phyloP scores from a whole-genome alignment of 306 rosid species.

The Casuarina glauca region DNA sequence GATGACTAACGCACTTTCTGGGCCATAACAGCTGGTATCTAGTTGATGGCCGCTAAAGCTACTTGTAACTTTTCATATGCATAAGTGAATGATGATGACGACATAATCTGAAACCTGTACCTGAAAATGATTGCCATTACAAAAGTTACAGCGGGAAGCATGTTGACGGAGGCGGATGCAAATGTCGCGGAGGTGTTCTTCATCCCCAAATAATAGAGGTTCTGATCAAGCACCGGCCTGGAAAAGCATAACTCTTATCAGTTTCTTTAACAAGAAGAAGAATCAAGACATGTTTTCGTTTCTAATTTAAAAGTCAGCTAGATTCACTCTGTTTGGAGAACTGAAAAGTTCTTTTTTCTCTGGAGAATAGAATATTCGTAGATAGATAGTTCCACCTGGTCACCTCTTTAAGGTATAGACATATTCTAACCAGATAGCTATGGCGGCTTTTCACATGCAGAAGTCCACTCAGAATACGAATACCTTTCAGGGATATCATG shows the following conservation, averaged over 20 bases:
- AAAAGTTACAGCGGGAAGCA: conserved; percentile 94
- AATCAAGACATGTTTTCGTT: not conserved
- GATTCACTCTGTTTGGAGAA: too few species aligned
- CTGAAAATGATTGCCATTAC: conserved; percentile 89
- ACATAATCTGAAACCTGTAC: conserved; percentile 34
- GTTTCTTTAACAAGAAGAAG: not conserved
- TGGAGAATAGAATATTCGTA: too few species aligned
- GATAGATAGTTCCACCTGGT: too few species aligned
- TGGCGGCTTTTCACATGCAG: not conserved
- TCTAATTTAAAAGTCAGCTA: not conserved
- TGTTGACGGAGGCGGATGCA: conserved; percentile 72
- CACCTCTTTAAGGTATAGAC: too few species aligned
- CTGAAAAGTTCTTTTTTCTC: too few species aligned
- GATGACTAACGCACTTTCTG: not conserved
- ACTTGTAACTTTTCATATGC: conserved; percentile 19
- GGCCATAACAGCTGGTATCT: conserved; percentile 5
- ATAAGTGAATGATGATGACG: conserved; percentile 9
- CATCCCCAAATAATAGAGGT: conserved; percentile 88
- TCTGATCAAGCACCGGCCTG: conserved; percentile 99
- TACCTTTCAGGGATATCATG: conserved; percentile 26
- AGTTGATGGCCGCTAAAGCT: conserved; percentile 12
- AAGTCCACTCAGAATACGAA: conserved; percentile 12
- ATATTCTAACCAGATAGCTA: too few species aligned
- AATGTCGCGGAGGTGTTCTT: conserved; percentile 89
- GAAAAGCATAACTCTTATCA: conserved; percentile 15